Percentiles rank a stretch among this genome's conserved stretches.
These are phyloP conservation scores for Penicillium sp. DNA, from an alignment of 2,329 filamentous ascomycete genomes.

Conservation along the genomic window DNA sequence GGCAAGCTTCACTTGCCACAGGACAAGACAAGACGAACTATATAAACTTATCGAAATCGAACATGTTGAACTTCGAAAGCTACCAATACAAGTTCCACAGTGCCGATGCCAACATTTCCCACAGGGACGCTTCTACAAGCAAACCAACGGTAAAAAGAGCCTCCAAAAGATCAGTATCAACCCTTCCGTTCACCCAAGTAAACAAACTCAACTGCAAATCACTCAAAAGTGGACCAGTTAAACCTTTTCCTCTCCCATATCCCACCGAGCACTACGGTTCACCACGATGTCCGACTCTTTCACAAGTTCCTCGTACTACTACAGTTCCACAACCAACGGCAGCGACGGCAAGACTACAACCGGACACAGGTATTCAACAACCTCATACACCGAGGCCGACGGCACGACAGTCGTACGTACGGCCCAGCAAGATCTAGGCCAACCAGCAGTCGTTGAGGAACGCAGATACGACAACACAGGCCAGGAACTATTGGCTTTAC, in stretches of 20 bases:
- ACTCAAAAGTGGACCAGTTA: constrained; percentile 6
- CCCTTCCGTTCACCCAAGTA: neutral
- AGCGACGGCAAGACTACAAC: constrained; percentile 24
- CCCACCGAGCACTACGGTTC: constrained; percentile 2
- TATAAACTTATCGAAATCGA: constrained; percentile 1
- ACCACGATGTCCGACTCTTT: constrained; percentile 26
- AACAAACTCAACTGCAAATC: neutral
- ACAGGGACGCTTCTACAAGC: neutral
- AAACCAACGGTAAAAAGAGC: neutral
- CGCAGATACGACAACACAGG: constrained; percentile 32
- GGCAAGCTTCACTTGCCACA: constrained; percentile 9
- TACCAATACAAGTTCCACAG: neutral
- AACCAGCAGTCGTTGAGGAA: constrained; percentile 33
- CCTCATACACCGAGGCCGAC: constrained; percentile 30
- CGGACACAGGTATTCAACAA: constrained; percentile 33
- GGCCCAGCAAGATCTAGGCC: constrained; percentile 33
- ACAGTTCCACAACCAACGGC: constrained; percentile 28
- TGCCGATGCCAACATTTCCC: neutral
- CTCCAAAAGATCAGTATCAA: neutral
- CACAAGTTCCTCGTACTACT: constrained; percentile 33
- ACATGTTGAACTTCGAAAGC: neutral
- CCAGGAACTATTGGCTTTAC: constrained; percentile 24
- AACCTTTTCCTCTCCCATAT: constrained; percentile 5
- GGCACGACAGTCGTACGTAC: constrained; percentile 35
- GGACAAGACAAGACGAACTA: neutral